Base-by-base conservation (phyloP, 2,329 filamentous ascomycete species). In the Alternaria panax region DNA sequence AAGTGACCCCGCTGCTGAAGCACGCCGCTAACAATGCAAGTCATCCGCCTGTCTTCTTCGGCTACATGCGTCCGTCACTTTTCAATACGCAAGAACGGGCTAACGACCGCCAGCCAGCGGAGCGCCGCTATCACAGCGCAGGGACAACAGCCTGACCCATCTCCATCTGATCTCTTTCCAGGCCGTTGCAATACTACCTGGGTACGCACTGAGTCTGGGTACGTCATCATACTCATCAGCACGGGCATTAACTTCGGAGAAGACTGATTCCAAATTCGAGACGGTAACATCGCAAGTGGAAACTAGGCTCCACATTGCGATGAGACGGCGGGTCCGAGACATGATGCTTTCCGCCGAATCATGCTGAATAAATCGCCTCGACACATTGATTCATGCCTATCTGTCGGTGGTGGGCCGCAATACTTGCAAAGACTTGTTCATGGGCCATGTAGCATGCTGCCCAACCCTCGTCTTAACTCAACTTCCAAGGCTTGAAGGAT, bases 1-100 rank as follows among this genome's bases (percentile, higher is more conserved):
- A 65, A 65, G 62, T 62, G 65, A 70, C 72, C 72, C 71, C 71
- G 69, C 75, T 66, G 61, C 65, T 57, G 63, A 59, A 58, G 54
- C 64, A 65, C 63, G 66, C 64, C 69, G 69, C 73, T 75, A 75
- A 67, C 63, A 68, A 70, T 77, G 74, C 74, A 77, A 75, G 74
- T 75, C 74, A 77, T 72, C 72, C 66, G 65, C 69, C 65, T 64
- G 60, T 67, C 68, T 65, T 67, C 63, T 66, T 68, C 65, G 68
- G 68, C 64, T 65, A 58, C 66, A 58, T 64, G 46, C 54, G 60
- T 51, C 69, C 66, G 65, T 62, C 54, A 50, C 12, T 32, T 43
- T 43, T 65, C 52, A 42, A 58, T 59, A 60, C 58, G 52, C 65
- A 63, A 67, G 60, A 69, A 64, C 67, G 62, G 64, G 61, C 72